phyloP scores from a whole-genome alignment of 2,329 filamentous ascomycete genomes.

The Fusarium sp. region DNA sequence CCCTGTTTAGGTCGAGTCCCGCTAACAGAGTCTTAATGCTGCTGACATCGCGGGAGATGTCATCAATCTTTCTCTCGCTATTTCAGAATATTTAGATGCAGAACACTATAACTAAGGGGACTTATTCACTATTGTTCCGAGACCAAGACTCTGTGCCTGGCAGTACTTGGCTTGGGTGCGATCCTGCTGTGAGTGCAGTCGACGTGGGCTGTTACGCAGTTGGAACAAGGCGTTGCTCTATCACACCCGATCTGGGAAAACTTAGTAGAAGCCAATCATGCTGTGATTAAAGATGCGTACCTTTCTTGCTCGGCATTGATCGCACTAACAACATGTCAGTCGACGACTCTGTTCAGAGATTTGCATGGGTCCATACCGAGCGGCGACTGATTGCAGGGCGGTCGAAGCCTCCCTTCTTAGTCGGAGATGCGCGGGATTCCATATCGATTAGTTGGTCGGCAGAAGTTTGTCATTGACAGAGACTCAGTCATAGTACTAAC shows the following conservation, averaged over 20 bases:
- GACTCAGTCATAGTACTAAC: background rate
- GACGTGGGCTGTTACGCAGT: slow-evolving; percentile 45
- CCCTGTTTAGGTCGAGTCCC: slow-evolving; percentile 17
- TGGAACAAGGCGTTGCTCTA: slow-evolving; percentile 38
- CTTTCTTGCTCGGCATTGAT: slow-evolving; percentile 37
- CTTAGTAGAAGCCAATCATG: too few relatives aligned
- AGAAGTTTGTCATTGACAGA: background rate
- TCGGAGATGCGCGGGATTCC: slow-evolving; percentile 34
- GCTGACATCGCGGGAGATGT: slow-evolving; percentile 45
- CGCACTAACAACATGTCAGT: slow-evolving; percentile 17
- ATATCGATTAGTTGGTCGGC: background rate
- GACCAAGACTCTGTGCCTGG: slow-evolving; percentile 48
- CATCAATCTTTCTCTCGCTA: slow-evolving; percentile 50
- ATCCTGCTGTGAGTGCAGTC: slow-evolving; percentile 45
- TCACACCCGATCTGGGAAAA: slow-evolving; percentile 32
- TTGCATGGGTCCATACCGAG: too few relatives aligned
- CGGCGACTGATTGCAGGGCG: slow-evolving; percentile 25
- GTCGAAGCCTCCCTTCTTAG: background rate
- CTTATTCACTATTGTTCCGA: slow-evolving; percentile 48
- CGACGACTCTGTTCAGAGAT: too few relatives aligned
- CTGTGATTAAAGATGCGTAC: too few relatives aligned
- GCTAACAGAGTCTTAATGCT: slow-evolving; percentile 42
- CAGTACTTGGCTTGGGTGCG: slow-evolving; percentile 31
- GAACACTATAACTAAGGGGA: rapidly evolving
- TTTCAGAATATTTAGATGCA: rapidly evolving